Base-by-base conservation (phyloP, 352 stramenopile species). In the Globisporangium yorkense region DNA sequence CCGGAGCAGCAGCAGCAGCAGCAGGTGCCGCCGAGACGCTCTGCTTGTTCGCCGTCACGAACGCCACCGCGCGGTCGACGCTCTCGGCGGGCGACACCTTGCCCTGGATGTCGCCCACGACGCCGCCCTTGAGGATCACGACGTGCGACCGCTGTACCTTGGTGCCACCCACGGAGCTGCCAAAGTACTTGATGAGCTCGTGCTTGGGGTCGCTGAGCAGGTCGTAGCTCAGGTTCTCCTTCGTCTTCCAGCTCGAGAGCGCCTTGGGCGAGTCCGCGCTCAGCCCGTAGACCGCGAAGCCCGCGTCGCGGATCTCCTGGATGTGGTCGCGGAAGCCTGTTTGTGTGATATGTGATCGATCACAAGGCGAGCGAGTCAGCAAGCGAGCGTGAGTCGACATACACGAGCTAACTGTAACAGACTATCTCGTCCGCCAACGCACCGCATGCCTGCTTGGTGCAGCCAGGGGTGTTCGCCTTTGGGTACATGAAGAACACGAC, bases 401-500 rank as follows among this genome's bases (percentile, higher is more conserved):
- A 27, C 1, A 27, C 24, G 1, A 27, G 5, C 33, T 37, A 37
- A 37, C 33, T 37, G 33, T 37, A 53, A 21, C 52, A 33, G 10
- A 29, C 43, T 29, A 9, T 48, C 43, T 29, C 8, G 3, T 29
- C 13, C n/a, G 44, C 21, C n/a, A 49, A 74, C 74, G 9, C 44
- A 88, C 81, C 84, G 50, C 86, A 96, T 13, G 86, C 86, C 59
- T 96, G 86, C 62, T 92, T 96, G 58, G 84, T 96, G 68, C 86
- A 96, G 9, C 86, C 86, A 1, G 84, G 84, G 13, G 86, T 96
- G 64, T 93, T 93, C 33, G 86, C 86, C n/a, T 66, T 71, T 8
- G 86, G 86, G 56, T 92, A 96, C 84, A 96, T 93, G 69, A 96
- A 96, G 71, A 96, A 88, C 48, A 96, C 80, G 39, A 91, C 83